A percentile compares a stretch with the other conserved stretches of the same genome.
Evolutionary conservation across 495 filamentous ascomycete species (phyloP).

Genomic region (Podospora fimiseda): DNA sequence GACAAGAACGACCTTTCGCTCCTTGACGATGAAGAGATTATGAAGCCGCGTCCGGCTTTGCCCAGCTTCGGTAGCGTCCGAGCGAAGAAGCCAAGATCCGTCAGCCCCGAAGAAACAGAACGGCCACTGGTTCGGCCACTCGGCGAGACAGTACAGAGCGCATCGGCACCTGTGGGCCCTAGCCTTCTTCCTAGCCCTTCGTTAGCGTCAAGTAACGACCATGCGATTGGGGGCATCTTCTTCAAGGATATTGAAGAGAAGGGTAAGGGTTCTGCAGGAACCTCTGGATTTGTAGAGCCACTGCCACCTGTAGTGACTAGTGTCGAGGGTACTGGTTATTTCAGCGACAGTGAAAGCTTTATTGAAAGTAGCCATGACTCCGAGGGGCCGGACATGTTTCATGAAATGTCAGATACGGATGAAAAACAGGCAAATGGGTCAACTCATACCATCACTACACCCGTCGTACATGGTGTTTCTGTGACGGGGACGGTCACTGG

Average conservation of each 20-base stretch:
- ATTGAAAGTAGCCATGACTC: constrained; percentile 15
- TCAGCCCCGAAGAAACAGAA: constrained; percentile 26
- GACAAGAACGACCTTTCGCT: constrained; percentile 39
- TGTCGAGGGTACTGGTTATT: constrained; percentile 54
- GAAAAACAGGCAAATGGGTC: background rate
- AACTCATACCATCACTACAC: background rate
- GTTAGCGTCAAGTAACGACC: constrained; percentile 55
- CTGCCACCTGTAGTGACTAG: constrained; percentile 61
- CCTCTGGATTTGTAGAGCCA: constrained; percentile 48
- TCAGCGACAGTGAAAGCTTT: constrained; percentile 38
- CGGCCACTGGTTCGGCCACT: constrained; percentile 47
- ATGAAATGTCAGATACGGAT: background rate
- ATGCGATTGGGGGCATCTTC: constrained; percentile 55
- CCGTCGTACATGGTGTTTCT: background rate
- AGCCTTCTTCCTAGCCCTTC: constrained; percentile 7
- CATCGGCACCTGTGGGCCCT: background rate
- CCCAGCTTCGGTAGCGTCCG: constrained; percentile 83
- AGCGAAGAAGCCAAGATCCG: constrained; percentile 37
- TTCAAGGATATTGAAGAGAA: constrained; percentile 38
- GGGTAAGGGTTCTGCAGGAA: constrained; percentile 39
- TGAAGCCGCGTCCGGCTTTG: constrained; percentile 69
- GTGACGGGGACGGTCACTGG: constrained; percentile 6
- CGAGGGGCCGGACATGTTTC: constrained; percentile 8
- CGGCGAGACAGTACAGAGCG: constrained; percentile 23
- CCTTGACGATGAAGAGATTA: constrained; percentile 57